These are phyloP conservation scores for Geranomyces variabilis DNA, from an alignment of 192 early-diverging fungal genomes.

Conservation along the genomic window DNA sequence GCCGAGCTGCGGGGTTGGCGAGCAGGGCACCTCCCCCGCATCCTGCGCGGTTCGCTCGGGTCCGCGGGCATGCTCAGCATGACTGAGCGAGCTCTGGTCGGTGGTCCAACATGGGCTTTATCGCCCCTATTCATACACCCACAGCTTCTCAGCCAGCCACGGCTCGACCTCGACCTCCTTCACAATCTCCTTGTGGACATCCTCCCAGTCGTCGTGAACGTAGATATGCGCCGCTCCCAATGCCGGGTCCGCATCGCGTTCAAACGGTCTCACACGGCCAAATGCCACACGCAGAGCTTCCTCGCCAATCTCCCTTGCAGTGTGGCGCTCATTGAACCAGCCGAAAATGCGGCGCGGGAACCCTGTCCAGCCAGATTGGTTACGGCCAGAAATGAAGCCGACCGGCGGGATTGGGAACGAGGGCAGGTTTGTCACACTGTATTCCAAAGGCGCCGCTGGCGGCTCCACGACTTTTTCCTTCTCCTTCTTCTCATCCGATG, in stretches of 20 bases:
- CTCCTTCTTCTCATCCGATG: too few relatives aligned
- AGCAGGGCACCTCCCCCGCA: too few relatives aligned
- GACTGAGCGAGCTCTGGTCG: too few relatives aligned
- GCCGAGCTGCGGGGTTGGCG: too few relatives aligned
- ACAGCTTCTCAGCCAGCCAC: slow-evolving; percentile 9
- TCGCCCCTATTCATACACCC: slow-evolving; percentile 16
- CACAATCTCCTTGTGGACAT: slow-evolving; percentile 11
- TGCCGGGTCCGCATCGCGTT: neutral
- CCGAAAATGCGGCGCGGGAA: slow-evolving; percentile 40
- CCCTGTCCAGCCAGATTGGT: slow-evolving; percentile 36
- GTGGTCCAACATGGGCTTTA: too few relatives aligned
- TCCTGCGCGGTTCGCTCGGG: too few relatives aligned
- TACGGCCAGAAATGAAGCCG: slow-evolving; percentile 37
- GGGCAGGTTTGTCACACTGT: slow-evolving; percentile 10
- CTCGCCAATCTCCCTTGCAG: slow-evolving; percentile 31
- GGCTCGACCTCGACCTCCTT: slow-evolving; percentile 4
- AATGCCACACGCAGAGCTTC: slow-evolving; percentile 37
- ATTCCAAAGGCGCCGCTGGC: neutral
- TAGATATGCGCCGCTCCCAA: slow-evolving; percentile 23
- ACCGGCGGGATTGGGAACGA: slow-evolving; percentile 36
- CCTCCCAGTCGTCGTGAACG: slow-evolving; percentile 23
- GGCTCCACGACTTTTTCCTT: neutral
- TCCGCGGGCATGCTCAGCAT: too few relatives aligned
- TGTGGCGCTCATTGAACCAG: slow-evolving; percentile 44
- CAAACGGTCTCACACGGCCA: slow-evolving; percentile 24